Conservation (phyloP, 2,329 filamentous ascomycete species). For the Lachnellula cervina region DNA sequence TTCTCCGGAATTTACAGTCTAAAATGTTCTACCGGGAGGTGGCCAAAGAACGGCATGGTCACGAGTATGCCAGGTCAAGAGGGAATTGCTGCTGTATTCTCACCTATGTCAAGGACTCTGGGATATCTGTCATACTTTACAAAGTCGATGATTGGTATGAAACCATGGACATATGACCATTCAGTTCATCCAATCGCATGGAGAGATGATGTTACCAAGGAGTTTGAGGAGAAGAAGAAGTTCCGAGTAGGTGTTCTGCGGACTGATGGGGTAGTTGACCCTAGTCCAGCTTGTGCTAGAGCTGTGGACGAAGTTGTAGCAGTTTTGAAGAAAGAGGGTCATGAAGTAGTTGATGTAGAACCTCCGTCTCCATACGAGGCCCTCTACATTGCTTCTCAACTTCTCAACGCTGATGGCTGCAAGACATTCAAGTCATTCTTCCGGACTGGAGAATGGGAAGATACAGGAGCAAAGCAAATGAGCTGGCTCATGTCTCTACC, state of each 20-base stretch:
- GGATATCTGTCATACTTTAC: conserved; percentile 83
- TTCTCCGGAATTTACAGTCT: conserved; percentile 87
- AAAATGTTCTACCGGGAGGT: conserved; percentile 81
- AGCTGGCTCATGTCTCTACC: conserved; percentile 69
- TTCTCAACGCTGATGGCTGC: conserved; percentile 82
- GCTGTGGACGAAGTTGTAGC: conserved; percentile 66
- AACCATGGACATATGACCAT: conserved; percentile 86
- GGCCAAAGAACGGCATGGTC: conserved; percentile 77
- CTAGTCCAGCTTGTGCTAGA: conserved; percentile 75
- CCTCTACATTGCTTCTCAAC: conserved; percentile 69
- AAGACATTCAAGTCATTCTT: conserved; percentile 74
- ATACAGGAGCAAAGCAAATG: conserved; percentile 72
- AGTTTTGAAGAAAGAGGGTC: conserved; percentile 66
- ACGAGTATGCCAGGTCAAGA: conserved; percentile 94
- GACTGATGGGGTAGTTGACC: conserved; percentile 78
- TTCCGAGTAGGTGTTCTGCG: conserved; percentile 72
- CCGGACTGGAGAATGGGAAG: conserved; percentile 71
- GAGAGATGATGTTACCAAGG: conserved; percentile 56
- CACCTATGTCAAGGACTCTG: conserved; percentile 84
- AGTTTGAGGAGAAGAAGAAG: conserved; percentile 55
- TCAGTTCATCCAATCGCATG: conserved; percentile 81
- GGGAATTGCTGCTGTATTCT: conserved; percentile 82
- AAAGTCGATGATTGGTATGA: conserved; percentile 68
- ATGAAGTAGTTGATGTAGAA: conserved; percentile 64
- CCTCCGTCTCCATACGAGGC: conserved; percentile 71